Conservation (phyloP, 1,284 basidiomycete species). For the Ceratobasidium sp. region DNA sequence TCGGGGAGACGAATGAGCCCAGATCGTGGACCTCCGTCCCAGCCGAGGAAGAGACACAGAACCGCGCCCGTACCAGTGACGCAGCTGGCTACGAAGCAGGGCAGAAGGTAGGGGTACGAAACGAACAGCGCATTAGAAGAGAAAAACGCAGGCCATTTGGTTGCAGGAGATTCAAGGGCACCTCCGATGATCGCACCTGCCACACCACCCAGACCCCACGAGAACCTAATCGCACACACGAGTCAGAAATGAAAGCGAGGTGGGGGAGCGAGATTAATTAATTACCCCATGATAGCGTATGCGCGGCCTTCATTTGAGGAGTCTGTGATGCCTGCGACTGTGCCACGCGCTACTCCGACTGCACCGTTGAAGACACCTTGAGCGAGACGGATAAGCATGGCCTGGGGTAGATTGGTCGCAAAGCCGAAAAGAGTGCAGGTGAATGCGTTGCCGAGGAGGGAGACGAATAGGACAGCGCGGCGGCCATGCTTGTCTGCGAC, state of each 20-base stretch:
- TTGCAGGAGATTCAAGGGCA: constrained; percentile 85
- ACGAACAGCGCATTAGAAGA: constrained; percentile 73
- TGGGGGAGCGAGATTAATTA: constrained; percentile 1
- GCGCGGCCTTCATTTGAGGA: constrained; percentile 92
- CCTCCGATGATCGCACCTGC: constrained; percentile 90
- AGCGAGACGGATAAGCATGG: constrained; percentile 88
- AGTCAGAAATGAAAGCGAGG: background rate
- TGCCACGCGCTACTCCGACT: constrained; percentile 92
- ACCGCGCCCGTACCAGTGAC: constrained; percentile 86
- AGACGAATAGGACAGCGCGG: constrained; percentile 86
- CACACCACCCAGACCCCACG: constrained; percentile 96
- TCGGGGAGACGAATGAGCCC: constrained; percentile 84
- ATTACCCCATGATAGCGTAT: constrained; percentile 90
- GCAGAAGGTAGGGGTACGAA: constrained; percentile 91
- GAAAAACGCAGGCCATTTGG: constrained; percentile 87
- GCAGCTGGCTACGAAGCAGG: constrained; percentile 82
- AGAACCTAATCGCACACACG: constrained; percentile 68
- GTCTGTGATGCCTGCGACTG: constrained; percentile 90
- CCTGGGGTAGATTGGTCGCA: constrained; percentile 82
- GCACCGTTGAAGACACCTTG: constrained; percentile 97
- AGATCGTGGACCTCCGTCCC: constrained; percentile 89
- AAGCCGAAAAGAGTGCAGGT: constrained; percentile 91
- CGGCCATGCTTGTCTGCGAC: constrained; percentile 93
- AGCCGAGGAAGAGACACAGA: constrained; percentile 88
- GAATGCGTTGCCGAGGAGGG: constrained; percentile 84